Evolutionary conservation across 139 green algal genomes (phyloP).

Genomic region (Closterium sp.): DNA sequence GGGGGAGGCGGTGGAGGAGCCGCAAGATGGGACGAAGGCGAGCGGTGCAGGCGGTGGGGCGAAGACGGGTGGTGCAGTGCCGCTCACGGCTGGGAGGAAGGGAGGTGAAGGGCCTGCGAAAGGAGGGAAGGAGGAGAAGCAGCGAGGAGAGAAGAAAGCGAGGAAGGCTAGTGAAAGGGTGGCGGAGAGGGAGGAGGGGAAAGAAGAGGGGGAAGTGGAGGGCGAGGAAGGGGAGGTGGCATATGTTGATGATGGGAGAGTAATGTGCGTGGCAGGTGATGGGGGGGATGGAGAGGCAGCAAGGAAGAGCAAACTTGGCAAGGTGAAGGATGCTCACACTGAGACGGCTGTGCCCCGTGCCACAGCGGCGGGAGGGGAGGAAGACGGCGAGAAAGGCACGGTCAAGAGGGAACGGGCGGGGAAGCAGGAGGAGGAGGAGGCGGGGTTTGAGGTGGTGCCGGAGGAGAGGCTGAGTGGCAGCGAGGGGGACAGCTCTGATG

Average conservation of each 20-base stretch:
- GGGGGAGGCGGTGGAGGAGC: background rate
- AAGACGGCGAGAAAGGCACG: background rate
- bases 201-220: background rate
- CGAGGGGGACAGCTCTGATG: constrained; percentile 42
- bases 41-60: background rate
- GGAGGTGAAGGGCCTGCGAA: background rate
- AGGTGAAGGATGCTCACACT: background rate
- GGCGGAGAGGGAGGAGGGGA: background rate
- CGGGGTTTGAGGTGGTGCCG: constrained; percentile 52
- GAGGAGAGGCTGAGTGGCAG: background rate
- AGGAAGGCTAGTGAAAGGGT: background rate
- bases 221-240: constrained; percentile 10
- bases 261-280: background rate
- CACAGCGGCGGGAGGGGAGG: background rate
- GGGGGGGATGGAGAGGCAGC: background rate
- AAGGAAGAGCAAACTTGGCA: background rate
- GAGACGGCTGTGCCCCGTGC: background rate
- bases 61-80: background rate
- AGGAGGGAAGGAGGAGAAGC: background rate
- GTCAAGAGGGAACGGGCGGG: background rate
- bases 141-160: background rate
- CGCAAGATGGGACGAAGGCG: background rate
- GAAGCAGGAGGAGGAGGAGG: constrained; percentile 41
- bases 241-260: background rate
- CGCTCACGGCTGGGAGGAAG: background rate